Conservation (phyloP, 345 rosid species). For the Trapa incisa region DNA sequence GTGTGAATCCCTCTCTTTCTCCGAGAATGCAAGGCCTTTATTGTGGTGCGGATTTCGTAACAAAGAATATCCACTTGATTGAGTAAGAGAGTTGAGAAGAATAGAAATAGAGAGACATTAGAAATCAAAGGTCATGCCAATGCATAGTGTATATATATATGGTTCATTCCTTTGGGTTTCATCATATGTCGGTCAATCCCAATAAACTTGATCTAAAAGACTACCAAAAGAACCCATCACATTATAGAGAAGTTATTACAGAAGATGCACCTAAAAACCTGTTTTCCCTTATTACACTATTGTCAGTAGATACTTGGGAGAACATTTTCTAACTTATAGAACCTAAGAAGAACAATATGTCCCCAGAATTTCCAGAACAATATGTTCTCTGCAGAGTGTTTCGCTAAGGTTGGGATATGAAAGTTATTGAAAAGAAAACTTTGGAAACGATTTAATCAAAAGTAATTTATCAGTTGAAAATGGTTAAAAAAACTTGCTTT, state of each 20-base stretch:
- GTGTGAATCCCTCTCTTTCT: slow-evolving; percentile 79
- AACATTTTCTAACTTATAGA: background rate
- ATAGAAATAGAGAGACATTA: background rate
- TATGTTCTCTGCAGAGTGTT: background rate
- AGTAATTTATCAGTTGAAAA: background rate
- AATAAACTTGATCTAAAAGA: background rate
- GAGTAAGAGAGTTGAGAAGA: slow-evolving; percentile 4
- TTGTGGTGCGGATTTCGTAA: slow-evolving; percentile 94
- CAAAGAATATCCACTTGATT: slow-evolving; percentile 73
- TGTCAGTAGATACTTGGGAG: too few species aligned
- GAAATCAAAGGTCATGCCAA: background rate
- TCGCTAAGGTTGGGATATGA: background rate
- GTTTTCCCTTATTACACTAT: background rate
- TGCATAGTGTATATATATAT: background rate
- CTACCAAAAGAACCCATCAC: too few species aligned
- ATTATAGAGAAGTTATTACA: background rate
- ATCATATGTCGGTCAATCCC: too few species aligned
- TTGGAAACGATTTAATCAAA: background rate
- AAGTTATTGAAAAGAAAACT: too few species aligned
- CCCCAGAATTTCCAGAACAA: background rate
- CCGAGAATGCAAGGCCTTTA: slow-evolving; percentile 85
- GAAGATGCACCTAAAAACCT: background rate
- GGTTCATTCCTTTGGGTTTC: background rate
- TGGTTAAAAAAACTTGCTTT: too few species aligned
- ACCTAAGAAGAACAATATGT: background rate